A percentile compares a stretch with the other conserved stretches of the same genome.
Conservation (phyloP, 345 rosid genomes). For the Abelmoschus esculentus region DNA sequence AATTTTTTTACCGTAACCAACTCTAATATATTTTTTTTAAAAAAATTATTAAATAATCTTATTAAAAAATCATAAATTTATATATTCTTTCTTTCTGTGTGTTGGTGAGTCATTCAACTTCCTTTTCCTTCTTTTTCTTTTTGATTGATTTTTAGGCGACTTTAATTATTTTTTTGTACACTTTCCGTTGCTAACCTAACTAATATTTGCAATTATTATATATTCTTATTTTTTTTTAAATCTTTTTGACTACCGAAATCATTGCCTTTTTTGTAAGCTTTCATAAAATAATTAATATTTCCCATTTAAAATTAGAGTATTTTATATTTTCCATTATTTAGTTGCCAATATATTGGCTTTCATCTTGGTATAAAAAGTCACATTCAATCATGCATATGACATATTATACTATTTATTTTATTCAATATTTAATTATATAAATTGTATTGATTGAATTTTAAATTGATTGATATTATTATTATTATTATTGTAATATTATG, state of each 20-base stretch:
- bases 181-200: slow-evolving; percentile 10
- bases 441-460: too few species aligned
- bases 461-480: too few species aligned
- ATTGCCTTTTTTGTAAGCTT: slow-evolving; percentile 14
- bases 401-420: too few species aligned
- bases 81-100: background rate
- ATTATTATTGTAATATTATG: too few species aligned
- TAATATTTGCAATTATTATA: slow-evolving; percentile 11
- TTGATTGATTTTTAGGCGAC: slow-evolving; percentile 14
- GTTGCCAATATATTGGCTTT: background rate
- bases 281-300: background rate
- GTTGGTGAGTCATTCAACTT: slow-evolving; percentile 10
- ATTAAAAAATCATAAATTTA: background rate
- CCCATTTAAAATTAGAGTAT: background rate
- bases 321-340: background rate
- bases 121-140: slow-evolving; percentile 10
- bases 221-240: background rate
- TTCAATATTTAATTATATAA: too few species aligned
- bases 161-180: slow-evolving; percentile 3
- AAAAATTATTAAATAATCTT: too few species aligned
- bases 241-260: slow-evolving; percentile 25
- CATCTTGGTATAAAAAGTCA: background rate
- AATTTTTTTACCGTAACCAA: too few species aligned
- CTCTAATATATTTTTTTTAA: too few species aligned
- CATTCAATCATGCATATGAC: too few species aligned